A percentile compares a stretch with the other conserved stretches of the same genome.
Conservation (phyloP, 2,329 filamentous ascomycete species). For the Tolypocladium inflatum region DNA sequence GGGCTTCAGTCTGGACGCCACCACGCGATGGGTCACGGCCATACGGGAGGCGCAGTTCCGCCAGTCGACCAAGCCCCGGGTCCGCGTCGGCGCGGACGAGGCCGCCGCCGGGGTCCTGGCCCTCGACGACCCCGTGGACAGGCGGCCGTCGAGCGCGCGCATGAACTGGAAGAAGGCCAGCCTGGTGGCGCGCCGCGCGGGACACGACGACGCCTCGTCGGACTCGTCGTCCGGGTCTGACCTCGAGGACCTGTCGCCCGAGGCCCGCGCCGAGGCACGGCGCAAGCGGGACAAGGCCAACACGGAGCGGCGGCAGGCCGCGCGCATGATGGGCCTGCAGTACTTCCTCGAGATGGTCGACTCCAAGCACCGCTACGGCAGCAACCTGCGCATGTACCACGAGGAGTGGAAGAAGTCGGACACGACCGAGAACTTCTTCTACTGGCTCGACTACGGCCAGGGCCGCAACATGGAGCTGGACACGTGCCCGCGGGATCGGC, state of each 20-base stretch:
- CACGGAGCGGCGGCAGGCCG: slow-evolving; percentile 50
- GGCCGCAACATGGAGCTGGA: slow-evolving; percentile 62
- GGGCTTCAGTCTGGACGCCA: slow-evolving; percentile 60
- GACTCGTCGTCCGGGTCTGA: slow-evolving; percentile 10
- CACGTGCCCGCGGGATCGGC: slow-evolving; percentile 60
- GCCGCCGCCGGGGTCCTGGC: slow-evolving; percentile 4
- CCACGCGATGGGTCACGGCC: slow-evolving; percentile 62
- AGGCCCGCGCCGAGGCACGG: slow-evolving; percentile 27
- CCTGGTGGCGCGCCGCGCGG: slow-evolving; percentile 61
- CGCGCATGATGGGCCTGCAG: slow-evolving; percentile 74
- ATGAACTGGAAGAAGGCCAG: slow-evolving; percentile 69
- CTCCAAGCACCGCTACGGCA: slow-evolving; percentile 77
- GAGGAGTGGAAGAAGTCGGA: slow-evolving; percentile 69
- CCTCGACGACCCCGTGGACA: slow-evolving; percentile 7
- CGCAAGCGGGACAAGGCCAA: slow-evolving; percentile 39
- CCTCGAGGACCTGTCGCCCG: slow-evolving; percentile 14
- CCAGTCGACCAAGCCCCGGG: slow-evolving; percentile 36
- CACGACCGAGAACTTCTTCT: slow-evolving; percentile 84
- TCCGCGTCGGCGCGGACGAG: slow-evolving; percentile 11
- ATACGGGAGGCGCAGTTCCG: slow-evolving; percentile 46
- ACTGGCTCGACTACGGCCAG: slow-evolving; percentile 80
- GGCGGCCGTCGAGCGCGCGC: slow-evolving; percentile 34
- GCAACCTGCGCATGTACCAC: slow-evolving; percentile 74
- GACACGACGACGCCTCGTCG: slow-evolving; percentile 45
- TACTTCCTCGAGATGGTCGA: slow-evolving; percentile 86